phyloP scores from a whole-genome alignment of 176 grass and related monocot species.

The Carex cristatella region DNA sequence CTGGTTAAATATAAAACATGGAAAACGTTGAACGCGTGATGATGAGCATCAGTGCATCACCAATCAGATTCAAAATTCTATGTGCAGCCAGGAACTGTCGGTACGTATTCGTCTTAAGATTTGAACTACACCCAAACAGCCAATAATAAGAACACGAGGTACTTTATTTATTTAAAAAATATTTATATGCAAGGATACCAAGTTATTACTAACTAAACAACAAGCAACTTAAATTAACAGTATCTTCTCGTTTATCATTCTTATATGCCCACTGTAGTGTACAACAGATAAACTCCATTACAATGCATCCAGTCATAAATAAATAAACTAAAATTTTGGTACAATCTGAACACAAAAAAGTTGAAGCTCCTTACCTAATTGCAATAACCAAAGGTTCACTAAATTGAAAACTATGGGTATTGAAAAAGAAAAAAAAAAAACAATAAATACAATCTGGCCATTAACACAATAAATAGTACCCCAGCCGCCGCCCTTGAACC shows the following conservation, averaged over 20 bases:
- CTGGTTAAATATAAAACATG: neutral
- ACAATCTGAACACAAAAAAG: constrained; percentile 41
- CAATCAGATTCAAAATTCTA: neutral
- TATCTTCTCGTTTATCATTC: constrained; percentile 24
- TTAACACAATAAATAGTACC: constrained; percentile 12
- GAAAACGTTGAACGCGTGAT: neutral
- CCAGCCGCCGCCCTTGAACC: neutral
- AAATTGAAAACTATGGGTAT: constrained; percentile 27
- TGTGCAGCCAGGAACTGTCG: neutral
- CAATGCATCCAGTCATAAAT: constrained; percentile 18
- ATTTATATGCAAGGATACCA: neutral
- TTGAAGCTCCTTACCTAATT: constrained; percentile 56
- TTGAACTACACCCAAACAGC: neutral
- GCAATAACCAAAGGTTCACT: constrained; percentile 52
- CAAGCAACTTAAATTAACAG: neutral
- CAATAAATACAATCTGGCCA: constrained; percentile 61
- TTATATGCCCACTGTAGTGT: constrained; percentile 3
- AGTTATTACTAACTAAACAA: neutral
- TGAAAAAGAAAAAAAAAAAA: constrained; percentile 32
- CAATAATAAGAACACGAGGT: neutral
- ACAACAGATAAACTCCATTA: constrained; percentile 2
- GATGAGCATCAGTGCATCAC: neutral
- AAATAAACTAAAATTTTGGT: constrained; percentile 32
- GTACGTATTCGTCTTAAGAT: neutral
- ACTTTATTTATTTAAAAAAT: neutral